Percentiles rank a stretch among this genome's conserved stretches.
Conservation (phyloP, 2,329 filamentous ascomycete species). For the Fusarium anthophilum region DNA sequence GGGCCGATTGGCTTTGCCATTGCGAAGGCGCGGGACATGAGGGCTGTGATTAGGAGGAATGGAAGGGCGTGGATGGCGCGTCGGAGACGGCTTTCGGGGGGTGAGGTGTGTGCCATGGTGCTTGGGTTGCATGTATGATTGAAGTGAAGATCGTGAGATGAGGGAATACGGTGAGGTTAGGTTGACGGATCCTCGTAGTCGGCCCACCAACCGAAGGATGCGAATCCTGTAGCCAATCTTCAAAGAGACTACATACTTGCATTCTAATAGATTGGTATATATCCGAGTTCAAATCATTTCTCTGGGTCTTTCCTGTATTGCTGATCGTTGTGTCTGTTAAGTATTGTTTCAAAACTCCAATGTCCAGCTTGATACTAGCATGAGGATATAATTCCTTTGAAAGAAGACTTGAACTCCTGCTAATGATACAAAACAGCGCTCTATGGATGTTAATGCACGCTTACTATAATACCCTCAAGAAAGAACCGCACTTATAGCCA, state of each 20-base stretch:
- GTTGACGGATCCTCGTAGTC: background rate
- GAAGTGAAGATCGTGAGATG: background rate
- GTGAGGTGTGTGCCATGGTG: background rate
- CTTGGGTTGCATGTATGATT: background rate
- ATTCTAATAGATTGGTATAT: background rate
- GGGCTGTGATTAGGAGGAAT: conserved; percentile 24
- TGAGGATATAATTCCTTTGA: background rate
- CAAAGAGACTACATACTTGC: background rate
- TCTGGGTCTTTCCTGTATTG: accelerated
- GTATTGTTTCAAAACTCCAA: accelerated
- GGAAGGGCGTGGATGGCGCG: conserved; percentile 35
- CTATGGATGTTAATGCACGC: background rate
- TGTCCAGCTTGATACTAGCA: accelerated
- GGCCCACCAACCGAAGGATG: conserved; percentile 4
- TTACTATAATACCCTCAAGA: background rate
- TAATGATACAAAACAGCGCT: background rate
- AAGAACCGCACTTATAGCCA: conserved; percentile 1
- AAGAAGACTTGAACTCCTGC: background rate
- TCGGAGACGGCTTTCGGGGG: background rate
- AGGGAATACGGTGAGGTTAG: background rate
- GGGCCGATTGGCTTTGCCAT: conserved; percentile 34
- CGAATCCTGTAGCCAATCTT: background rate
- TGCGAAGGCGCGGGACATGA: conserved; percentile 35
- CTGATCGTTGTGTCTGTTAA: accelerated
- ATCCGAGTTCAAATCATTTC: background rate